Base-by-base conservation (phyloP, 2,329 filamentous ascomycete species). In the Aspergillus glaucus region DNA sequence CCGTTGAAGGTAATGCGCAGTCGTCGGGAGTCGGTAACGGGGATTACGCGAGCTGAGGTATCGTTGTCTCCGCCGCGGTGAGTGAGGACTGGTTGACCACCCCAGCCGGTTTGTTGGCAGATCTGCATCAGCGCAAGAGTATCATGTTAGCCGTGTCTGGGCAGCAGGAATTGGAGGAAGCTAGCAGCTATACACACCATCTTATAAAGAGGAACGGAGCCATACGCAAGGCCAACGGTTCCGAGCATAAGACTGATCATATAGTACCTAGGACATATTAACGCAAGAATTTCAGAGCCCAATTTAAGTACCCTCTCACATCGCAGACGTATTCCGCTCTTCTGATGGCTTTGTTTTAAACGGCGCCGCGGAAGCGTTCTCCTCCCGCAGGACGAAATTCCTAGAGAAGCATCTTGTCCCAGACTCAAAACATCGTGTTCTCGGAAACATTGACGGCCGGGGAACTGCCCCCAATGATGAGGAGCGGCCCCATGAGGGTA, bases 1-100 rank as follows among this genome's bases (percentile, higher is more conserved):
- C 91, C 88, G 64, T 90, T 93, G 79, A 98, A 98, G 22, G 91
- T 97, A 56, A 98, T 92, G 52, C 89, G 87, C 62, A 98, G 86
- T 47, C 93, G 87, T 58, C 87, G 87, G 50, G 88, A 86, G 58
- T 82, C 78, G 15, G 82, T 87, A 36, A 96, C 85, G 14, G 93
- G 93, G 43, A 84, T 79, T 41, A 98, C 80, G 48, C 91, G 87
- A 44, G 79, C 78, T 32, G 91, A 81, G 22, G 87, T 81, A 67
- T 94, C 87, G 53, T 74, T 76, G 50, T 78, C 71, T 54, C 74
- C 76, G 72, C 88, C 85, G 42, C 81, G 81, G 17, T 85, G 80
- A 12, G 89, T 89, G 65, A 90, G 88, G 55, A 96, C 81, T 28
- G 92, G 92, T 66, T 95, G 89, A 37, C 92, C 92, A 60, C 89